Base-by-base conservation (phyloP, 73 alveolate species). In the Paramecium tetraurelia region DNA sequence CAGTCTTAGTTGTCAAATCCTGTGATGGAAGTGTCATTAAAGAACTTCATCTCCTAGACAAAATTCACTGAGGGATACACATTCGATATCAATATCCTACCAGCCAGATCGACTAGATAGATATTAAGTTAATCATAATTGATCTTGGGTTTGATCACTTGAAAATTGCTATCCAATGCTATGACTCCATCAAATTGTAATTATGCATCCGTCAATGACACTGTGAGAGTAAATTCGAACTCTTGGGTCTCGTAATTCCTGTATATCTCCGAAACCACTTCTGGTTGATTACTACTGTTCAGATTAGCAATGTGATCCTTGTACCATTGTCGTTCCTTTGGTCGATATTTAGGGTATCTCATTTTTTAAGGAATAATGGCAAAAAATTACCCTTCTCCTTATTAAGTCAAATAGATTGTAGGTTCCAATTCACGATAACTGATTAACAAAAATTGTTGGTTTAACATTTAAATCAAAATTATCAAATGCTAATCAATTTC, bases 311-410 rank as follows among this genome's bases (percentile, higher is more conserved):
- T 63, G 31, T 63, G 84, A 63, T 63, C 84, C 27, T 31, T 22
- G 31, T 63, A 63, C 84, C 84, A 63, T 33, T 63, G n/a, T 33
- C 84, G 27, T 27, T 21, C 16, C 31, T 63, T 63, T 4, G 84
- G 84, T 63, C 84, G 7, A 24, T 63, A 63, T 18, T 27, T 20
- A 8, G 84, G 84, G 31, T 63, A 63, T 63, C 84, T 63, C 84
- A 63, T 63, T 27, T 63, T 63, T 33, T 63, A 63, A 22, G 84
- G 84, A 63, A 63, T 63, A 0, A 63, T 63, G 21, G 48, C 46
- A 63, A 63, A 63, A 63, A 63, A 63, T 63, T 63, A 63, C 11
- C 84, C 84, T 2, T 63, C 84, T 12, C 84, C 84, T 63, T 63
- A 3, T 7, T 63, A 63, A 7, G 84, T 63, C 46, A 63, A 33